A percentile compares a stretch with the other conserved stretches of the same genome.
phyloP scores from a whole-genome alignment of 495 filamentous ascomycete genomes.

The Cercophora samala region DNA sequence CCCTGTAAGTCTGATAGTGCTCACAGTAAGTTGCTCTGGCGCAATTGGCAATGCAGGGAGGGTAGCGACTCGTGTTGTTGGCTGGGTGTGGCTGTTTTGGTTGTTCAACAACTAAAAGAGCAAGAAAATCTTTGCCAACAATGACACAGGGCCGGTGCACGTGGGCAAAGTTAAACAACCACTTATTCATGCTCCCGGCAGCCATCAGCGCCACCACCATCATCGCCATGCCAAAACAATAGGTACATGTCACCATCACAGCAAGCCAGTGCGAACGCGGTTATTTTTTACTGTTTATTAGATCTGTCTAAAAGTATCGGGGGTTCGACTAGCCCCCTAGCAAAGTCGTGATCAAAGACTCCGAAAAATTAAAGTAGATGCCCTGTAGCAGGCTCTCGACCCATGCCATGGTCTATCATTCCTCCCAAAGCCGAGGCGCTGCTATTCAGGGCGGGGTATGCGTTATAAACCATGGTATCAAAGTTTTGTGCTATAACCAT shows the following conservation, averaged over 20 bases:
- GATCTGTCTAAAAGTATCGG: slow-evolving; percentile 32
- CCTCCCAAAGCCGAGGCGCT: slow-evolving; percentile 22
- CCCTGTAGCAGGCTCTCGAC: slow-evolving; percentile 23
- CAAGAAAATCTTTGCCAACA: neutral
- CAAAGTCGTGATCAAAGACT: slow-evolving; percentile 30
- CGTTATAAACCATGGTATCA: slow-evolving; percentile 11
- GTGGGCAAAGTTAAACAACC: neutral
- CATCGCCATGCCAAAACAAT: neutral
- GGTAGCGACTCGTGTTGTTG: neutral
- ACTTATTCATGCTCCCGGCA: neutral
- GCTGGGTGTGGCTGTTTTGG: neutral
- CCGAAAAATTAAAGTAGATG: slow-evolving; percentile 40
- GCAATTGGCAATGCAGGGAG: neutral
- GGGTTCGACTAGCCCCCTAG: slow-evolving; percentile 26
- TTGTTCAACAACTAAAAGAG: neutral
- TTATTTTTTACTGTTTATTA: slow-evolving; percentile 41
- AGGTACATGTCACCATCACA: slow-evolving; percentile 4
- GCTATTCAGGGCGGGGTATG: slow-evolving; percentile 12
- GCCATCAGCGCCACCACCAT: slow-evolving; percentile 1
- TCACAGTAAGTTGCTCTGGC: neutral
- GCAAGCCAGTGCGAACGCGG: slow-evolving; percentile 1
- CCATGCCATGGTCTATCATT: slow-evolving; percentile 22
- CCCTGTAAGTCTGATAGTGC: neutral
- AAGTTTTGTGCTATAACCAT: slow-evolving; percentile 8
- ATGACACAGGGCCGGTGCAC: neutral